Conservation (phyloP, 768 basidiomycete species). For the Tulasnella sp. region DNA sequence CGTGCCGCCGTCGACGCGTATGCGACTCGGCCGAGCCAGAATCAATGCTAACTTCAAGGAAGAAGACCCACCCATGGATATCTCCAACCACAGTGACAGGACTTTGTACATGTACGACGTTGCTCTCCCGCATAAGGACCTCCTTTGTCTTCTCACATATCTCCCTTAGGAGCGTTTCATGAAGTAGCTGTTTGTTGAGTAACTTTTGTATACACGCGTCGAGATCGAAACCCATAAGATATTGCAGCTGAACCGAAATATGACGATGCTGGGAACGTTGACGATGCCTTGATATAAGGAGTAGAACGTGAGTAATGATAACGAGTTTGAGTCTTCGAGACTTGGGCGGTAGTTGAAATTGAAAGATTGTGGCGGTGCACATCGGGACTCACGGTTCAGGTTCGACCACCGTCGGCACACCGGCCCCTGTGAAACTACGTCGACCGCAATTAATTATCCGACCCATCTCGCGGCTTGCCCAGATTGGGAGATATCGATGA, state of each 20-base stretch:
- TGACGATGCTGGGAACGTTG: neutral
- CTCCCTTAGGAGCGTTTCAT: conserved; percentile 89
- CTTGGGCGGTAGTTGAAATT: neutral
- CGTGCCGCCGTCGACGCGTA: neutral
- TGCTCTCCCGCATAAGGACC: conserved; percentile 96
- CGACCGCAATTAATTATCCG: neutral
- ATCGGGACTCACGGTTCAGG: neutral
- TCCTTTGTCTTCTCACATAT: conserved; percentile 99
- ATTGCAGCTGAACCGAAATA: neutral
- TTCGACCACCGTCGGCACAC: neutral
- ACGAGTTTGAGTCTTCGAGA: neutral
- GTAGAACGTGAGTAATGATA: neutral
- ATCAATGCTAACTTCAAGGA: neutral
- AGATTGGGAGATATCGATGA: neutral
- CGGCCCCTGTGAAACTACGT: neutral
- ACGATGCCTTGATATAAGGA: neutral
- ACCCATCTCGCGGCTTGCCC: neutral
- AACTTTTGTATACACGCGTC: conserved; percentile 92
- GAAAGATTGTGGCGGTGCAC: neutral
- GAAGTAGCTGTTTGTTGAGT: conserved; percentile 84
- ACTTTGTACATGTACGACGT: conserved; percentile 93
- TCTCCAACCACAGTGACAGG: conserved; percentile 99
- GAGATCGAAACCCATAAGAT: conserved; percentile 60
- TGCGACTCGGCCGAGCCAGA: neutral
- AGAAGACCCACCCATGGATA: conserved; percentile 82